Conservation (phyloP, 345 rosid species). For the Raphanus sativus region DNA sequence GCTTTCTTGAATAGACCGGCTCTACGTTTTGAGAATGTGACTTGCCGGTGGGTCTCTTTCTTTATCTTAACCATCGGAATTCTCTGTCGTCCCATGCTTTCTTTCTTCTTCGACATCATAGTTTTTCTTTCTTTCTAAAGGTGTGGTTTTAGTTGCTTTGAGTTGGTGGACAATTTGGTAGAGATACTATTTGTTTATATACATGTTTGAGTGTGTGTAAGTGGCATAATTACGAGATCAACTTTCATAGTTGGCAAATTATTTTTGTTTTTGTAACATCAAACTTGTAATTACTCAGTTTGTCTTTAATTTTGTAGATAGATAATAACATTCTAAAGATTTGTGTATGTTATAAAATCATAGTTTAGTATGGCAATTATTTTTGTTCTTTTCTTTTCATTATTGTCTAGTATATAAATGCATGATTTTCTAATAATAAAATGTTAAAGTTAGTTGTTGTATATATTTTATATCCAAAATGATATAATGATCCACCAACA, state of each 20-base stretch:
- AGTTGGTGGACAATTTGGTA: background rate
- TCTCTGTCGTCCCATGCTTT: background rate
- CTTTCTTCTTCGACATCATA: conserved; percentile 2
- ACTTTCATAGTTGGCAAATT: background rate
- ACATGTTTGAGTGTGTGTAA: background rate
- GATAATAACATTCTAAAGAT: background rate
- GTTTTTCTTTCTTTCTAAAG: background rate
- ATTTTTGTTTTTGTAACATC: conserved; percentile 1
- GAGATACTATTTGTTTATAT: background rate
- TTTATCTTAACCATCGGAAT: background rate
- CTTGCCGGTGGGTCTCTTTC: background rate
- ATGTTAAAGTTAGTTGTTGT: background rate
- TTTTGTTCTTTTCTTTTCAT: background rate
- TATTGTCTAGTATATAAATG: background rate
- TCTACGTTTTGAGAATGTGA: conserved; percentile 1
- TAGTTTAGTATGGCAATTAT: background rate
- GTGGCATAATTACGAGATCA: background rate
- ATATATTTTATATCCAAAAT: background rate
- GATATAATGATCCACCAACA: background rate
- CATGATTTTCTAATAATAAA: background rate
- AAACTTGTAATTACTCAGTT: background rate
- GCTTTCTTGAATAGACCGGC: conserved; percentile 10
- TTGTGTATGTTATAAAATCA: background rate
- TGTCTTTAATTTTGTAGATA: background rate
- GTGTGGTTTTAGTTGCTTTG: background rate